Percentiles rank a stretch among this genome's conserved stretches.
These are phyloP conservation scores for Herpotrichia juniperi DNA, from an alignment of 2,329 filamentous ascomycete species.

Conservation along the genomic window DNA sequence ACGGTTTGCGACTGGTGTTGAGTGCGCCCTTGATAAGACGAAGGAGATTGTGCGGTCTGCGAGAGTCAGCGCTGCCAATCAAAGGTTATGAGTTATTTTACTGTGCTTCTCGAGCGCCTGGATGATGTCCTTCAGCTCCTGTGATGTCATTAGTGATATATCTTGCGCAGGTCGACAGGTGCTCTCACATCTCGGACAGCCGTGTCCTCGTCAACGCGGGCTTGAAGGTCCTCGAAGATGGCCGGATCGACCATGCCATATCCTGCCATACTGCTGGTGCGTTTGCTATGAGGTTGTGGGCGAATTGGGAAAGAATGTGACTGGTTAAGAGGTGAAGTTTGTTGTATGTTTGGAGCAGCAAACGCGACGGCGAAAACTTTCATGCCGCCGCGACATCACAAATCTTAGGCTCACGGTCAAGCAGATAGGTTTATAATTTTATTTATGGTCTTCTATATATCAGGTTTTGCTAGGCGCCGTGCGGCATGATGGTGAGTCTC, in stretches of 20 bases:
- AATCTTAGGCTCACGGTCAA: not conserved
- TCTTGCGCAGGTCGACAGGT: conserved; percentile 26
- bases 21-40: conserved; percentile 86
- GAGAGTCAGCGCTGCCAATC: not conserved
- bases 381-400: not conserved
- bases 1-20: conserved; percentile 73
- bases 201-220: conserved; percentile 87
- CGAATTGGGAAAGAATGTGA: conserved; percentile 5
- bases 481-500: too few species aligned
- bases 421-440: too few species aligned
- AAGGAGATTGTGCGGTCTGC: conserved; percentile 78
- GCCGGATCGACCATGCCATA: conserved; percentile 72
- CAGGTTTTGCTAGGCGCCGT: too few species aligned
- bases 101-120: conserved; percentile 81
- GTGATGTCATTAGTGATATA: conserved; percentile 35
- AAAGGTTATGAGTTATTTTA: conserved; percentile 27
- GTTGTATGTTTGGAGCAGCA: conserved; percentile 1
- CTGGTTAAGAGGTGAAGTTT: not conserved
- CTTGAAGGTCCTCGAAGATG: conserved; percentile 87
- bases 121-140: conserved; percentile 79
- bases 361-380: conserved; percentile 1
- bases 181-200: conserved; percentile 72
- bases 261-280: conserved; percentile 28
- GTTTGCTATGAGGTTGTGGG: not conserved
- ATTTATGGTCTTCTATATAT: too few species aligned